phyloP scores from a whole-genome alignment of 108 stramenopile genomes.

The Parmales sp. region DNA sequence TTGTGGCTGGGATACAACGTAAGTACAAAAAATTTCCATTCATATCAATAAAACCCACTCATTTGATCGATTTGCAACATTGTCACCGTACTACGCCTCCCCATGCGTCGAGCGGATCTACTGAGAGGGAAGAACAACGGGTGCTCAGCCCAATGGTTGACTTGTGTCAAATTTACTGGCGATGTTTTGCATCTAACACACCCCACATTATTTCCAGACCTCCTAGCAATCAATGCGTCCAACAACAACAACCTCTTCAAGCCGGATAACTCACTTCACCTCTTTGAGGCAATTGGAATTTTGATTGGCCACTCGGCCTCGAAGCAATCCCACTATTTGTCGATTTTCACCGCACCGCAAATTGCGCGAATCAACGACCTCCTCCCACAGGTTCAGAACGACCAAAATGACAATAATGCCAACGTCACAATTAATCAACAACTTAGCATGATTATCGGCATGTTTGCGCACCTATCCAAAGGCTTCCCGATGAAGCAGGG shows the following conservation, averaged over 20 bases:
- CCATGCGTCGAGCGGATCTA: not conserved
- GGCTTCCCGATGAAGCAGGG: constrained; percentile 37
- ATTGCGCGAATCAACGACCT: constrained; percentile 44
- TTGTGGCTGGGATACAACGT: constrained; percentile 48
- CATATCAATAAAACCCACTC: no score
- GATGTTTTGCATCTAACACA: constrained; percentile 47
- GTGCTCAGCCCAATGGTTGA: not conserved
- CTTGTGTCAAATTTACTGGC: not conserved
- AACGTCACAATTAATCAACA: no score
- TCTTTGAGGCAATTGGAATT: constrained; percentile 62
- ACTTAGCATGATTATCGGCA: constrained; percentile 46
- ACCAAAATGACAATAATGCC: constrained; percentile 29
- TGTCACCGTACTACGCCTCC: not conserved
- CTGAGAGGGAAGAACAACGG: not conserved
- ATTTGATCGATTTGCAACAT: not conserved
- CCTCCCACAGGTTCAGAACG: constrained; percentile 24
- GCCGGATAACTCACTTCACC: constrained; percentile 50
- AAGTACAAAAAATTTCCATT: no score
- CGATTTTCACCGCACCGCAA: constrained; percentile 56
- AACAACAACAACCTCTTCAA: no score
- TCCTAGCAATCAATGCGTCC: no score
- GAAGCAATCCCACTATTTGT: constrained; percentile 44
- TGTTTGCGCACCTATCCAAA: constrained; percentile 57
- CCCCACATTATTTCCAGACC: constrained; percentile 4
- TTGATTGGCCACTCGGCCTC: constrained; percentile 57